Percentiles rank a stretch among this genome's conserved stretches.
These are phyloP conservation scores for Colletotrichum melonis DNA, from an alignment of 2,329 filamentous ascomycete species.

Conservation along the genomic window DNA sequence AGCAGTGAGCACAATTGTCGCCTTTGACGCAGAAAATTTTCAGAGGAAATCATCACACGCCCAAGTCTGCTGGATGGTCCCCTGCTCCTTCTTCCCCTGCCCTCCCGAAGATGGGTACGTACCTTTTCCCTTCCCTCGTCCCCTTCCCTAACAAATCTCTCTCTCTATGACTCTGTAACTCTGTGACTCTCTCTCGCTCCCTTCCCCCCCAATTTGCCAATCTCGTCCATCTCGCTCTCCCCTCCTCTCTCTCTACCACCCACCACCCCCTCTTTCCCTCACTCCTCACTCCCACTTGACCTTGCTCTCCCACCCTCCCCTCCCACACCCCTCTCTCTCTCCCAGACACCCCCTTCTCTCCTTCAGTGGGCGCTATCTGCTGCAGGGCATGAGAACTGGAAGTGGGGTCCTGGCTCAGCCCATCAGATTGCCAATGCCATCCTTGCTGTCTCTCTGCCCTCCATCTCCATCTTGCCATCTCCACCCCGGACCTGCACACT, in stretches of 20 bases:
- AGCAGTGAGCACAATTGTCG: slow-evolving; percentile 15
- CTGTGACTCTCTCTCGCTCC: neutral
- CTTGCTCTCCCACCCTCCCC: neutral
- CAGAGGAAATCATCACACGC: slow-evolving; percentile 23
- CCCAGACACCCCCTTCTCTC: neutral
- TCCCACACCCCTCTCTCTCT: neutral
- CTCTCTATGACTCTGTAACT: neutral
- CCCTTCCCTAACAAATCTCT: slow-evolving; percentile 1
- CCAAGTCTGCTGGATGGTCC: slow-evolving; percentile 18
- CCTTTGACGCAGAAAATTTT: slow-evolving; percentile 37
- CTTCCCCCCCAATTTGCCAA: neutral
- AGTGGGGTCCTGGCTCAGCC: slow-evolving; percentile 33
- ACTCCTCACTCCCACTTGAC: neutral
- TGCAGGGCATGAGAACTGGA: slow-evolving; percentile 32
- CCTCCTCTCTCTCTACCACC: neutral
- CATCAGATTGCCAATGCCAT: slow-evolving; percentile 30
- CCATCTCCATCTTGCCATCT: slow-evolving; percentile 28
- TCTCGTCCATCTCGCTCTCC: slow-evolving; percentile 6
- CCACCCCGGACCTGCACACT: slow-evolving; percentile 28
- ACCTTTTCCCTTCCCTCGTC: neutral
- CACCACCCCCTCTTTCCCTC: neutral
- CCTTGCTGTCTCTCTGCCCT: slow-evolving; percentile 27
- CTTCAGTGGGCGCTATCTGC: slow-evolving; percentile 23
- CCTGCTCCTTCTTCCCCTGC: neutral
- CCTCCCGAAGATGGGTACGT: neutral